A percentile compares a stretch with the other conserved stretches of the same genome.
These are phyloP conservation scores for Solanum sejunctum DNA, from an alignment of 257 asterid genomes.

Conservation along the genomic window DNA sequence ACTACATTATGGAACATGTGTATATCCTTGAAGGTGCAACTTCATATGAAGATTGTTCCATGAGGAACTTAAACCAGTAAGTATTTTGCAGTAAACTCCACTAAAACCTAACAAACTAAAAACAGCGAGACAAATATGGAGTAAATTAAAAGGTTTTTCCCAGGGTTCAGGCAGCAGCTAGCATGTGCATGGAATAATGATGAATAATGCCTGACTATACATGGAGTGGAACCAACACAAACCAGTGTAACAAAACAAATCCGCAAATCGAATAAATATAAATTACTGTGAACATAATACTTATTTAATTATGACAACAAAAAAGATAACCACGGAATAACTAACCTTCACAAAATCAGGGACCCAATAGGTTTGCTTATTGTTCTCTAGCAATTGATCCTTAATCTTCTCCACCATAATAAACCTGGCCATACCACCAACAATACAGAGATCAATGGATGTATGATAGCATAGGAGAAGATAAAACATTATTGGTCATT, in stretches of 20 bases:
- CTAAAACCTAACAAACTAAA: not conserved
- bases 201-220: not conserved
- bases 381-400: constrained; percentile 83
- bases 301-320: not conserved
- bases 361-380: constrained; percentile 87
- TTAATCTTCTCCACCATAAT: constrained; percentile 90
- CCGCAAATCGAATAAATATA: not conserved
- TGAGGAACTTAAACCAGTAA: not conserved
- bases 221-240: not conserved
- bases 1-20: not conserved
- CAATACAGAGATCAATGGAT: not conserved
- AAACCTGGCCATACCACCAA: constrained; percentile 27
- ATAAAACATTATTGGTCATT: not conserved
- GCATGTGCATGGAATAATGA: not conserved
- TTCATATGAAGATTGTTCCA: not conserved
- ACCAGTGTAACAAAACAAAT: not conserved
- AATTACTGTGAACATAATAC: not conserved
- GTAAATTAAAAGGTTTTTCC: not conserved
- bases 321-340: not conserved
- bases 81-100: not conserved
- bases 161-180: not conserved
- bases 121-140: not conserved
- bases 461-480: not conserved
- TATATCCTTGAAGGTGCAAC: not conserved
- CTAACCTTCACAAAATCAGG: constrained; percentile 87